Conservation (phyloP, 2,329 filamentous ascomycete species). For the Neonectria magnoliae region DNA sequence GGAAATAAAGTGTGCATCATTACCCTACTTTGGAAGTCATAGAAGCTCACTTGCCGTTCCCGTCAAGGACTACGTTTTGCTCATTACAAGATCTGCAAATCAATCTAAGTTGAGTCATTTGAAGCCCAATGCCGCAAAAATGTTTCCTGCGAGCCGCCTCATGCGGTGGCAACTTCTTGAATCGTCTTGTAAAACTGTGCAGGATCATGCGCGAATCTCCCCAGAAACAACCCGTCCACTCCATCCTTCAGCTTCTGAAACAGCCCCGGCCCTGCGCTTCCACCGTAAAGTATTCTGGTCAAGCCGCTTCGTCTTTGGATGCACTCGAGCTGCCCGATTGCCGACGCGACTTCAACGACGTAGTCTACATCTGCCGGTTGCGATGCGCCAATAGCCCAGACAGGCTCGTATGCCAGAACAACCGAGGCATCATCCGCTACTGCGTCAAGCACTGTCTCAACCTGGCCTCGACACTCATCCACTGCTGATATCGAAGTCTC, state of each 20-base stretch:
- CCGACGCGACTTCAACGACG: slow-evolving; percentile 75
- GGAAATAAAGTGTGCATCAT: no score
- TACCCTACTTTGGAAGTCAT: background rate
- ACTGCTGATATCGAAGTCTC: slow-evolving; percentile 67
- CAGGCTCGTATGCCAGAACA: slow-evolving; percentile 85
- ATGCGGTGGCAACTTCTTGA: slow-evolving; percentile 69
- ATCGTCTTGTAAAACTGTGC: slow-evolving; percentile 77
- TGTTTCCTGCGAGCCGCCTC: background rate
- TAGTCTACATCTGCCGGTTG: slow-evolving; percentile 78
- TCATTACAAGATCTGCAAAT: background rate
- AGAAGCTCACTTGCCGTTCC: background rate
- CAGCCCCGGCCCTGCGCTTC: slow-evolving; percentile 82
- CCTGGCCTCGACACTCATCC: slow-evolving; percentile 72
- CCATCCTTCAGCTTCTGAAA: slow-evolving; percentile 73
- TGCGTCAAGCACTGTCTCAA: slow-evolving; percentile 69
- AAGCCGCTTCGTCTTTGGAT: slow-evolving; percentile 62
- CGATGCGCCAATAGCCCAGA: slow-evolving; percentile 85
- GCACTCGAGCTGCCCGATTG: slow-evolving; percentile 65
- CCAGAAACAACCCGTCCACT: slow-evolving; percentile 84
- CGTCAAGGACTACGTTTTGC: background rate
- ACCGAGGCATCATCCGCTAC: slow-evolving; percentile 73
- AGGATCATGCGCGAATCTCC: slow-evolving; percentile 82
- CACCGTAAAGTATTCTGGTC: slow-evolving; percentile 81
- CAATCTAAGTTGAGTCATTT: background rate
- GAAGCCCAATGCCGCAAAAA: no score